A percentile compares a stretch with the other conserved stretches of the same genome.
phyloP scores from a whole-genome alignment of 495 filamentous ascomycete genomes.

The Cetradonia linearis region DNA sequence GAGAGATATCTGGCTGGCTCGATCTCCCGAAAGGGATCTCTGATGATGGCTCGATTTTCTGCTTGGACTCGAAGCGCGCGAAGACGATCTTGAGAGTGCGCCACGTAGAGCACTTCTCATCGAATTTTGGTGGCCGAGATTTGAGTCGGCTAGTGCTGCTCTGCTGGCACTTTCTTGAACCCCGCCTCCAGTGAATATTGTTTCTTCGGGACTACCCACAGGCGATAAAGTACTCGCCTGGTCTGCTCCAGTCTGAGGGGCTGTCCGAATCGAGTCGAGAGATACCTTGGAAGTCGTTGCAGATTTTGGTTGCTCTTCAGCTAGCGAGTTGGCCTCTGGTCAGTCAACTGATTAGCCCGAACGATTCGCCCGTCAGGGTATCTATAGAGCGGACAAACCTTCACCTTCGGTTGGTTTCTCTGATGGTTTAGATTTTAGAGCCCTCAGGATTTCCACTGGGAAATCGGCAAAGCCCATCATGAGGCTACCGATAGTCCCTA shows the following conservation, averaged over 20 bases:
- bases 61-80: constrained; percentile 15
- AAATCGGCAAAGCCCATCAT: constrained; percentile 77
- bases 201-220: neutral
- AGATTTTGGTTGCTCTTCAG: constrained; percentile 1
- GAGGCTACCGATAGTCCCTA: constrained; percentile 64
- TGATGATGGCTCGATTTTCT: constrained; percentile 8
- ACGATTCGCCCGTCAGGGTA: no score
- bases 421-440: constrained; percentile 39
- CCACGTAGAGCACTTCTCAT: constrained; percentile 13
- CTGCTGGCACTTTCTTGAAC: neutral
- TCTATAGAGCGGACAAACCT: neutral
- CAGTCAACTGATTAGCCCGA: neutral
- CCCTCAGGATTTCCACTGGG: constrained; percentile 53
- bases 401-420: constrained; percentile 9
- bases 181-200: neutral
- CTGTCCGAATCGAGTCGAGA: neutral
- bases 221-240: neutral
- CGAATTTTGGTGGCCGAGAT: constrained; percentile 1
- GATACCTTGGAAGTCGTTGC: constrained; percentile 12
- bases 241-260: neutral
- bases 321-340: neutral
- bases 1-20: constrained; percentile 30
- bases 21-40: constrained; percentile 16
- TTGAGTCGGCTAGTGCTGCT: neutral
- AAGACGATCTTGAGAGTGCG: constrained; percentile 12